These are phyloP conservation scores for Amanita rimosa DNA, from an alignment of 768 basidiomycete species.

Conservation along the genomic window DNA sequence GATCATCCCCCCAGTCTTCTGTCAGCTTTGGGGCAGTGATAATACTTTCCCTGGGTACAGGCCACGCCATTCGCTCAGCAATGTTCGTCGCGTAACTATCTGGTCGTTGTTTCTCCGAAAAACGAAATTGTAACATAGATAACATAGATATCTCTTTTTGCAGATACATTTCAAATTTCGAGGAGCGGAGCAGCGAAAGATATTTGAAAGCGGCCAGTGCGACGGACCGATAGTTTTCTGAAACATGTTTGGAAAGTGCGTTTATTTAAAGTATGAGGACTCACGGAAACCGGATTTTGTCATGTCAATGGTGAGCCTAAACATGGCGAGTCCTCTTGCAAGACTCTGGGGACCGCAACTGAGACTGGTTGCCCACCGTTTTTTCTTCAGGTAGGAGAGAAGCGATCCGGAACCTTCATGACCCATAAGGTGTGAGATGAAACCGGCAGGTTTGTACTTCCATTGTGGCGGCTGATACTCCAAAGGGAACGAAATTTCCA, in stretches of 20 bases:
- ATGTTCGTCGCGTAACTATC: constrained; percentile 73
- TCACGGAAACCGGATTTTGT: constrained; percentile 81
- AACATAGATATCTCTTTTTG: constrained; percentile 71
- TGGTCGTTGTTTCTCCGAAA: constrained; percentile 73
- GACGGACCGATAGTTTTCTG: constrained; percentile 70
- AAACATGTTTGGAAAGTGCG: not conserved
- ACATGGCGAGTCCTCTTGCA: constrained; percentile 79
- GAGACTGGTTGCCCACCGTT: constrained; percentile 77
- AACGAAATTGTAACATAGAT: constrained; percentile 69
- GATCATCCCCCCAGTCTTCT: constrained; percentile 59
- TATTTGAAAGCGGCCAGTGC: constrained; percentile 71
- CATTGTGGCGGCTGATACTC: constrained; percentile 61
- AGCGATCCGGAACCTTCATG: constrained; percentile 93
- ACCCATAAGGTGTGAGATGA: constrained; percentile 75
- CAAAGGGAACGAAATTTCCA: constrained; percentile 78
- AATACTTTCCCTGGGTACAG: constrained; percentile 67
- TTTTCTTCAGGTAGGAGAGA: constrained; percentile 79
- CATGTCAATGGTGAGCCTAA: constrained; percentile 72
- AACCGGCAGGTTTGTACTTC: constrained; percentile 68
- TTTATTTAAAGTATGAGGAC: constrained; percentile 16
- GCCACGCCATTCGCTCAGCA: constrained; percentile 66
- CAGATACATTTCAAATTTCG: constrained; percentile 49
- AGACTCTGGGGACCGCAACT: constrained; percentile 59
- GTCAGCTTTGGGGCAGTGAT: constrained; percentile 62
- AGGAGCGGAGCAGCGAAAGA: constrained; percentile 53